phyloP scores from a whole-genome alignment of 2,329 filamentous ascomycete species.

The Grosmannia huntii region DNA sequence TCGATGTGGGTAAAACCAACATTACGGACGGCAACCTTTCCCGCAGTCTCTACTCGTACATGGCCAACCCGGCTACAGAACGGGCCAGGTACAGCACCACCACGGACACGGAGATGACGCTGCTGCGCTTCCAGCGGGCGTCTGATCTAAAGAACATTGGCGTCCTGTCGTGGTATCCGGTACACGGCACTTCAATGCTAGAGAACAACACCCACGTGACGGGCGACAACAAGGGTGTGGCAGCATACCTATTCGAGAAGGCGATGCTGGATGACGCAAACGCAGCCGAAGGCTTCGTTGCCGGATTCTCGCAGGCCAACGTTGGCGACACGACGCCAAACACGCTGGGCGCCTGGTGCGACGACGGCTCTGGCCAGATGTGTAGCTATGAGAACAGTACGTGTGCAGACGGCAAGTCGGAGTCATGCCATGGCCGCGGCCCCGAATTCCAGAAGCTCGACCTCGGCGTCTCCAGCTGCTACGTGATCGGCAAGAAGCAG shows the following conservation, averaged over 20 bases:
- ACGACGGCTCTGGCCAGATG: slow-evolving; percentile 61
- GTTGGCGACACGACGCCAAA: slow-evolving; percentile 89
- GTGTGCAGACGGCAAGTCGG: slow-evolving; percentile 56
- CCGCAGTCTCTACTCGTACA: slow-evolving; percentile 75
- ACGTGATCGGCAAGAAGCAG: slow-evolving; percentile 64
- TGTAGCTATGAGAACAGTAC: slow-evolving; percentile 76
- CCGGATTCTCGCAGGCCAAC: slow-evolving; percentile 83
- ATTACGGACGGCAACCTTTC: slow-evolving; percentile 75
- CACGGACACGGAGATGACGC: slow-evolving; percentile 56
- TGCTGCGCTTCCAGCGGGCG: slow-evolving; percentile 64
- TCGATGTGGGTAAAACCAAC: slow-evolving; percentile 57
- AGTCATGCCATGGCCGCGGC: slow-evolving; percentile 62
- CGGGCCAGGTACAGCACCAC: slow-evolving; percentile 50
- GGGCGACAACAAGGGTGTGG: slow-evolving; percentile 95
- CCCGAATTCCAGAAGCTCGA: slow-evolving; percentile 56
- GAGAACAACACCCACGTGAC: slow-evolving; percentile 85
- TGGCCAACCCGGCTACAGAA: slow-evolving; percentile 71
- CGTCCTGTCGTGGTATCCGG: slow-evolving; percentile 79
- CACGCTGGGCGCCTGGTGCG: slow-evolving; percentile 75
- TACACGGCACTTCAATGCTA: slow-evolving; percentile 82
- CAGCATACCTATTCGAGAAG: slow-evolving; percentile 72
- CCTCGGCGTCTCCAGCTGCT: slow-evolving; percentile 60
- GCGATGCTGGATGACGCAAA: slow-evolving; percentile 40
- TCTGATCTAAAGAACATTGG: slow-evolving; percentile 68
- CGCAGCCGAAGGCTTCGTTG: slow-evolving; percentile 60